phyloP scores from a whole-genome alignment of 352 stramenopile species.

The Phytophthora vignae region DNA sequence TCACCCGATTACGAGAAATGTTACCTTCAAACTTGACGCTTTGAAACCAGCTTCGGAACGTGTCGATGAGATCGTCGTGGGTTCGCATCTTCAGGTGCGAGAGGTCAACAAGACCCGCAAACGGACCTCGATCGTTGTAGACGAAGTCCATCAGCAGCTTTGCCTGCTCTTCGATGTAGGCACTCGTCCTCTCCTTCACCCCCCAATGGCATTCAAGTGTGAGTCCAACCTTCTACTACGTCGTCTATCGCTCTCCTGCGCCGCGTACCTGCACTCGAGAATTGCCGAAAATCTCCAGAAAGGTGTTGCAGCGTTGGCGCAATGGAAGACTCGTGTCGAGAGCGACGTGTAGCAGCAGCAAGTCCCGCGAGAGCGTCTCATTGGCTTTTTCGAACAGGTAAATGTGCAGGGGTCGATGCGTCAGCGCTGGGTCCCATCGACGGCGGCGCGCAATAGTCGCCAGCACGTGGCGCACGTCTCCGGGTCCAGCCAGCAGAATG shows the following conservation, averaged over 20 bases:
- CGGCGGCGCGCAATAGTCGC: constrained; percentile 56
- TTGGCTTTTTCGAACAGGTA: constrained; percentile 90
- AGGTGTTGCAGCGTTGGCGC: constrained; percentile 88
- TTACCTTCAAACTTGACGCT: constrained; percentile 80
- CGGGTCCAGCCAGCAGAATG: constrained; percentile 69
- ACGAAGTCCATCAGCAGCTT: constrained; percentile 78
- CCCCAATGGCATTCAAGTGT: neutral
- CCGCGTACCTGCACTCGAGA: constrained; percentile 74
- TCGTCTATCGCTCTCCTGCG: neutral
- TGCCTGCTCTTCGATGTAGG: constrained; percentile 84
- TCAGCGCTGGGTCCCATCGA: constrained; percentile 40
- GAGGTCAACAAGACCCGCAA: constrained; percentile 80
- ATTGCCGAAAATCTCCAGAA: constrained; percentile 96
- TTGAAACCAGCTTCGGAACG: constrained; percentile 84
- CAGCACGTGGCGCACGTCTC: constrained; percentile 84
- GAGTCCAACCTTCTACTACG: neutral
- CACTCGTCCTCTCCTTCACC: constrained; percentile 74
- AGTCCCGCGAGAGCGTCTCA: constrained; percentile 89
- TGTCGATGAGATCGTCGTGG: constrained; percentile 89
- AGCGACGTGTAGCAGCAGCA: constrained; percentile 90
- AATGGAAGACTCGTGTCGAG: constrained; percentile 91
- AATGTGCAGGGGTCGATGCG: constrained; percentile 72
- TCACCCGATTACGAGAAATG: neutral
- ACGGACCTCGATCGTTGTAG: constrained; percentile 66
- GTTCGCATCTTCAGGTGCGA: constrained; percentile 91